These are phyloP conservation scores for Conringia planisiliqua DNA, from an alignment of 345 rosid genomes.

Conservation along the genomic window DNA sequence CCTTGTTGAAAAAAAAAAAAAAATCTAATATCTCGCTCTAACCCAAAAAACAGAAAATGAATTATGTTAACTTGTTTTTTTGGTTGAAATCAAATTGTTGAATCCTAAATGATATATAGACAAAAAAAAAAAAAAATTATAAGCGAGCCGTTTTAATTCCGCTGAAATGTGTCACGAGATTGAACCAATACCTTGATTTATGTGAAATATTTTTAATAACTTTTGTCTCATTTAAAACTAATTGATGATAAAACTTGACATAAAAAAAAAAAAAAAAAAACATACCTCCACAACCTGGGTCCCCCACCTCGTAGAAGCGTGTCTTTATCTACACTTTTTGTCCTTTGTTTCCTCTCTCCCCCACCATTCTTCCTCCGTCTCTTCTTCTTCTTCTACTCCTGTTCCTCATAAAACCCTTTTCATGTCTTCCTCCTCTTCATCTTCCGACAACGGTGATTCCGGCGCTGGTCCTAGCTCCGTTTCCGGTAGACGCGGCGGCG, in stretches of 20 bases:
- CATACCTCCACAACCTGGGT: conserved; percentile 41
- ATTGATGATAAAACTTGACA: neutral
- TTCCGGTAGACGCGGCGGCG: conserved; percentile 21
- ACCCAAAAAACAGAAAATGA: too few relatives aligned
- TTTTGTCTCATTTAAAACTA: neutral
- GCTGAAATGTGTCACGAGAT: neutral
- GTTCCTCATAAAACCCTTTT: conserved; percentile 16
- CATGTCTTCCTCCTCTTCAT: conserved; percentile 40
- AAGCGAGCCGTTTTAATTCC: too few relatives aligned
- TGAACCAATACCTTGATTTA: neutral
- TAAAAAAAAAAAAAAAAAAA: neutral
- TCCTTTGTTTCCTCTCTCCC: conserved; percentile 44
- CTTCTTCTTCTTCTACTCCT: conserved; percentile 7
- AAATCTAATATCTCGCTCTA: too few relatives aligned
- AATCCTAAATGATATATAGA: too few relatives aligned
- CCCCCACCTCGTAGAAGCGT: conserved; percentile 49
- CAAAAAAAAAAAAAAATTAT: too few relatives aligned
- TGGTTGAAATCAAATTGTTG: neutral
- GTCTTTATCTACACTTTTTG: conserved; percentile 73
- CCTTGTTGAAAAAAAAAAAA: too few relatives aligned
- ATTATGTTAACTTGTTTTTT: too few relatives aligned
- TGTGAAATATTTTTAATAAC: neutral
- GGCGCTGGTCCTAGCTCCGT: conserved; percentile 34
- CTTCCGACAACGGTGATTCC: conserved; percentile 32
- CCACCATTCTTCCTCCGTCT: conserved; percentile 26